phyloP scores from a whole-genome alignment of 371 early-diverging fungal genomes.

The Mucor sp. region DNA sequence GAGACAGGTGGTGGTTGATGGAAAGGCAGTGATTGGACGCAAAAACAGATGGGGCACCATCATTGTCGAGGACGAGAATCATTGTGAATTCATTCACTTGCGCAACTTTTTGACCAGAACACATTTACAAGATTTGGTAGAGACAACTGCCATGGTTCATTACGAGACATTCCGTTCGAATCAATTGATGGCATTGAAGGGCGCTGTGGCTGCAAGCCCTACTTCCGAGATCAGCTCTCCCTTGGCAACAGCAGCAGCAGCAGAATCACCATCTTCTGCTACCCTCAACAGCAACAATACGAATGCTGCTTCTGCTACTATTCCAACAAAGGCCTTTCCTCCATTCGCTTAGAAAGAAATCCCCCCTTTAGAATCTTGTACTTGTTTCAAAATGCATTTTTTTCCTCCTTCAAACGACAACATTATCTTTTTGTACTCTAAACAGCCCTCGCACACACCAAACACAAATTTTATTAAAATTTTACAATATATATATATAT shows the following conservation, averaged over 20 bases:
- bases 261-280: conserved; percentile 14
- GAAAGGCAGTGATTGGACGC: conserved; percentile 72
- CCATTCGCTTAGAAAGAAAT: conserved; percentile 30
- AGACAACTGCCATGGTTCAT: conserved; percentile 84
- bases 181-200: conserved; percentile 84
- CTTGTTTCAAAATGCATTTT: not conserved
- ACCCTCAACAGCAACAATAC: not conserved
- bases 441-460: not conserved
- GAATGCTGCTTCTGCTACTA: not conserved
- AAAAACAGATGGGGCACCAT: conserved; percentile 70
- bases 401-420: not conserved
- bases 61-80: conserved; percentile 71
- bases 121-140: conserved; percentile 85
- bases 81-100: conserved; percentile 81
- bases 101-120: conserved; percentile 87
- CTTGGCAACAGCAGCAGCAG: conserved; percentile 2
- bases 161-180: conserved; percentile 91
- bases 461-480: not conserved
- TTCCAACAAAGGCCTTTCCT: conserved; percentile 32
- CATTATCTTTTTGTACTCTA: not conserved
- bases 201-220: conserved; percentile 32
- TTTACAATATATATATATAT: not conserved
- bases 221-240: conserved; percentile 19
- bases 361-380: not conserved
- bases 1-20: conserved; percentile 77